Evolutionary conservation across 2,329 filamentous ascomycete species (phyloP).

Genomic region (Pseudogymnoascus verrucosus): DNA sequence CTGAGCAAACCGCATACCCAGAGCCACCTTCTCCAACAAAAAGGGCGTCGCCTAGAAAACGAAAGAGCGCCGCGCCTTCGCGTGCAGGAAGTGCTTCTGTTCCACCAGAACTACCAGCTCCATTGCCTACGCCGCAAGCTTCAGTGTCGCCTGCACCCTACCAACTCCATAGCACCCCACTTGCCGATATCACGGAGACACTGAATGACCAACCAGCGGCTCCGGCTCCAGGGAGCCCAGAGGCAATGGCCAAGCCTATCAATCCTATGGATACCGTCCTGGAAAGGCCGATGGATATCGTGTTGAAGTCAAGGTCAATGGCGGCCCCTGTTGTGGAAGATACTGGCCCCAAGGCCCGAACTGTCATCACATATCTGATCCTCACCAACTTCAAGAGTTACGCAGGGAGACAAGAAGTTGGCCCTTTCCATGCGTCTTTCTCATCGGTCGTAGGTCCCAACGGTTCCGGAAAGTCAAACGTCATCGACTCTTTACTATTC

Average conservation of each 20-base stretch:
- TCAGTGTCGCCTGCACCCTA: slow-evolving; percentile 50
- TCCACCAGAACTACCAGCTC: slow-evolving; percentile 26
- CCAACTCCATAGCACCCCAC: slow-evolving; percentile 46
- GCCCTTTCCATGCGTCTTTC: slow-evolving; percentile 93
- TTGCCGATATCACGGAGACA: slow-evolving; percentile 66
- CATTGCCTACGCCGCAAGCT: slow-evolving; percentile 42
- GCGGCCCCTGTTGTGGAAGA: slow-evolving; percentile 63
- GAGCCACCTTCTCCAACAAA: slow-evolving; percentile 47
- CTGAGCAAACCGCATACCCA: slow-evolving; percentile 41
- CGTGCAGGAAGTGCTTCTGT: slow-evolving; percentile 24
- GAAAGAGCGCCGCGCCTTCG: slow-evolving; percentile 47
- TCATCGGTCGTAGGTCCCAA: slow-evolving; percentile 97
- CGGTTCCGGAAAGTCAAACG: slow-evolving; percentile 96
- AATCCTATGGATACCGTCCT: slow-evolving; percentile 69
- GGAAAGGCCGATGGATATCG: slow-evolving; percentile 89
- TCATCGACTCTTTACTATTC: slow-evolving; percentile 94
- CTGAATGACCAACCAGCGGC: slow-evolving; percentile 53
- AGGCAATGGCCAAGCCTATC: slow-evolving; percentile 58
- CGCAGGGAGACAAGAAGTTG: slow-evolving; percentile 87
- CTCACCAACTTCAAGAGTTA: slow-evolving; percentile 99
- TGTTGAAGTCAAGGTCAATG: slow-evolving; percentile 73
- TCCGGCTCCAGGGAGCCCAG: slow-evolving; percentile 36
- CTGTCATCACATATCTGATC: slow-evolving; percentile 86
- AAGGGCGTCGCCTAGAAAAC: slow-evolving; percentile 55
- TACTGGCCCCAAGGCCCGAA: slow-evolving; percentile 69